phyloP scores from a whole-genome alignment of 805 yeast species.

The Nakazawaea anatomiae region DNA sequence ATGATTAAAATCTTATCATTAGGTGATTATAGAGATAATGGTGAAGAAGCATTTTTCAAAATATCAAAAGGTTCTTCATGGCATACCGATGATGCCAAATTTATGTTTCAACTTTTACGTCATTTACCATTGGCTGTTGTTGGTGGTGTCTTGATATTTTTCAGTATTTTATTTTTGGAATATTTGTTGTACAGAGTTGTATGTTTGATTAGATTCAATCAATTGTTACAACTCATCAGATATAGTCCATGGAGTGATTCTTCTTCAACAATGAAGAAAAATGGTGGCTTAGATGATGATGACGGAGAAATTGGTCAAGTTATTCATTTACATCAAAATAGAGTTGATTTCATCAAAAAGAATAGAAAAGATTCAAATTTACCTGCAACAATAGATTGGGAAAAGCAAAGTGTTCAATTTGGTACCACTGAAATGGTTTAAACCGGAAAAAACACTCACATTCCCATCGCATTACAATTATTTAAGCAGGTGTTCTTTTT shows the following conservation, averaged over 20 bases:
- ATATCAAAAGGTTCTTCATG: constrained; percentile 84
- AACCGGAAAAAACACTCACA: neutral
- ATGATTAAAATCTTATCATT: constrained; percentile 69
- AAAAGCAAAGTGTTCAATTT: constrained; percentile 9
- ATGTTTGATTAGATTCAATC: constrained; percentile 13
- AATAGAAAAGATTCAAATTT: constrained; percentile 52
- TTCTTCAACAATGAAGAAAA: neutral
- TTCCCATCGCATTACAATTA: neutral
- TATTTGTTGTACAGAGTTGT: constrained; percentile 34
- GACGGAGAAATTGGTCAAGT: neutral
- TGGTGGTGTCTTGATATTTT: constrained; percentile 60
- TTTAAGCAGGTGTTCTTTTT: no score
- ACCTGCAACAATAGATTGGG: constrained; percentile 32
- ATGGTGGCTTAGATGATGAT: neutral
- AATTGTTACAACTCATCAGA: neutral
- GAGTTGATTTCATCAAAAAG: constrained; percentile 24
- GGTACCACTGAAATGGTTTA: constrained; percentile 9
- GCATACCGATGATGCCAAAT: constrained; percentile 85
- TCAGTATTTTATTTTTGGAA: constrained; percentile 38
- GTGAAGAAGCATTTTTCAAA: constrained; percentile 58
- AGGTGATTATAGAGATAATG: constrained; percentile 54
- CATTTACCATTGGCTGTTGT: constrained; percentile 71
- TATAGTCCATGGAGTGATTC: neutral
- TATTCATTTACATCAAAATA: constrained; percentile 5
- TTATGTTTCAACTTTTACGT: constrained; percentile 65